Evolutionary conservation across 768 basidiomycete species (phyloP).

Genomic region (Pholiota microspora): DNA sequence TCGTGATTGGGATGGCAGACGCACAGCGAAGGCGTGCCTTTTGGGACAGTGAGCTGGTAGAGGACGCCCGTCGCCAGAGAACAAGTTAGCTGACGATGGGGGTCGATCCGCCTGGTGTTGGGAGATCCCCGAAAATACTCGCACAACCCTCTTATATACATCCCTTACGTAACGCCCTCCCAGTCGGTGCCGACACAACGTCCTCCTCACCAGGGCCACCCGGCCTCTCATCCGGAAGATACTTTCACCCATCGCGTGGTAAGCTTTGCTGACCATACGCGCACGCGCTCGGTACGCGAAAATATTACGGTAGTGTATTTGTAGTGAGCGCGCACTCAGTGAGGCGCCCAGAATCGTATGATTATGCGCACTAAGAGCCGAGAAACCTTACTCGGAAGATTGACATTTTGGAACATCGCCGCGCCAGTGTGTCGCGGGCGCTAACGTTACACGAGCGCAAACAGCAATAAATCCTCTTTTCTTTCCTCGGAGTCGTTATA

Average conservation of each 20-base stretch:
- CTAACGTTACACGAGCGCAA: no score
- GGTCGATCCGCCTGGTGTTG: conserved; percentile 49
- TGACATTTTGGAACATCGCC: no score
- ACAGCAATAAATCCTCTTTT: no score
- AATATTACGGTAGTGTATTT: no score
- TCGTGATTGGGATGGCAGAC: conserved; percentile 71
- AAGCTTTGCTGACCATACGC: background rate
- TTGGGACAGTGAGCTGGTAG: conserved; percentile 39
- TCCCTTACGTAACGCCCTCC: conserved; percentile 27
- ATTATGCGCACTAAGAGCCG: no score
- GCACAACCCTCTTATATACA: conserved; percentile 25
- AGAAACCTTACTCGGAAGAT: no score
- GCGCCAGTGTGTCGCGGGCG: no score
- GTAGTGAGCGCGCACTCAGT: no score
- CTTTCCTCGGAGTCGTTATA: no score
- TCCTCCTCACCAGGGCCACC: background rate
- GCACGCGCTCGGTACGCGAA: background rate
- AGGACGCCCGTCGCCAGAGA: conserved; percentile 25
- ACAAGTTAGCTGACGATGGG: conserved; percentile 35
- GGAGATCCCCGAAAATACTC: conserved; percentile 21
- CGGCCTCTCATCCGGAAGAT: background rate
- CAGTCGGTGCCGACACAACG: conserved; percentile 4
- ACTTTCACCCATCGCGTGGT: background rate
- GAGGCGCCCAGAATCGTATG: no score
- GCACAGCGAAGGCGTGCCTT: conserved; percentile 95